Base-by-base conservation (phyloP, 768 basidiomycete species). In the Omphalotus guepiniiformis region DNA sequence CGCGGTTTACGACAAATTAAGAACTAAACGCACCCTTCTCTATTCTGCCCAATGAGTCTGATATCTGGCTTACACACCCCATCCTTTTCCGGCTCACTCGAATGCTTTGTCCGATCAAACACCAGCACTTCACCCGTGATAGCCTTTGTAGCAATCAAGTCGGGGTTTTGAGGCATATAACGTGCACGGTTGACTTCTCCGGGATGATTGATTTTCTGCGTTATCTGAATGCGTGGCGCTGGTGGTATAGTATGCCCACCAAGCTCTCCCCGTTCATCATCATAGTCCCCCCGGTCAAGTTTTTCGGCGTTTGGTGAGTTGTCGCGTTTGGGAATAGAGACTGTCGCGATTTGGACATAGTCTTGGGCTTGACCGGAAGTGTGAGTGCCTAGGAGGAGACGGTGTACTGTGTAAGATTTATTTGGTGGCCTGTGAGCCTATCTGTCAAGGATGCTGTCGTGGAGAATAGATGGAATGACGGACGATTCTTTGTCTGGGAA, bases 161-260 rank as follows among this genome's bases (percentile, higher is more conserved):
- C 91, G 2, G 93, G 90, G 60, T 98, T 99, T 67, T 98, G 95
- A 5, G 96, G 96, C 94, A 98, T 98, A 65, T 98, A 99, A 43
- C 96, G 83, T 51, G 96, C 96, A 36, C 93, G 75, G 67, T 99
- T 99, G 60, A 98, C 91, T 63, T 99, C 96, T 34, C 93, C 91
- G 3, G 78, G 77, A 65, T 99, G 96, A 64, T 93, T 94, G 70
- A 99, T 98, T 55, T 80, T 83, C 63, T 99, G 96, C 26, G 84
- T 88, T 65, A 95, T 81, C 58, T 88, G 85, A 52, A 98, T 84
- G 21, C 91, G 82, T 1, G 94, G 87, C 46, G 85, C 76, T n/a
- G 86, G 79, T 3, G 88, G 85, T 29, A 93, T 80, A 21, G 83
- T 82, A 66, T 96, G 85, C 3, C 90, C 88, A n/a, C 94, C 95